These are phyloP conservation scores for Herpetomonas samuelpessoai DNA, from an alignment of 208 protist genomes.

Conservation along the genomic window DNA sequence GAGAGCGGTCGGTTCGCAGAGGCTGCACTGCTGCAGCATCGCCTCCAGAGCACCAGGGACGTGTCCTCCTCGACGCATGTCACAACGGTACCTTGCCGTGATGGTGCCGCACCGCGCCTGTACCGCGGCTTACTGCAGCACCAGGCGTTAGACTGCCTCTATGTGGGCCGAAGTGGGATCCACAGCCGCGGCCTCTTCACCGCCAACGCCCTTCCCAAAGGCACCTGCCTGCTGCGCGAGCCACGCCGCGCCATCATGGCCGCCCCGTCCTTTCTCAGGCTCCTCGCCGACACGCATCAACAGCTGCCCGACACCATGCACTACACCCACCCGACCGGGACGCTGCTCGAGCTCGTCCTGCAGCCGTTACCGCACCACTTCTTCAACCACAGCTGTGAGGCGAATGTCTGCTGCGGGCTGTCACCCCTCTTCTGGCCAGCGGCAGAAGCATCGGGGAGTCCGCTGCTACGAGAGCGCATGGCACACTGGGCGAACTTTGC, in stretches of 20 bases:
- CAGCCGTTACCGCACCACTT: conserved; percentile 68
- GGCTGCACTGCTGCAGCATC: not conserved
- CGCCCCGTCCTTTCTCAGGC: conserved; percentile 31
- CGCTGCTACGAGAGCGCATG: conserved; percentile 24
- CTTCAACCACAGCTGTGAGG: conserved; percentile 73
- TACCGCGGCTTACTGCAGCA: conserved; percentile 29
- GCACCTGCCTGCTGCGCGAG: conserved; percentile 58
- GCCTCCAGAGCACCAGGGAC: not conserved
- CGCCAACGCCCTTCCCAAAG: conserved; percentile 20
- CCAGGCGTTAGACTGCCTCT: conserved; percentile 36
- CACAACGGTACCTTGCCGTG: not conserved
- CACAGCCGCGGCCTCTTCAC: conserved; percentile 73
- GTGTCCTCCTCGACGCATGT: not conserved
- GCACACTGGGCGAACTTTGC: conserved; percentile 44
- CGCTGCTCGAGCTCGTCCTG: conserved; percentile 55
- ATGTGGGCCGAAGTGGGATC: conserved; percentile 60
- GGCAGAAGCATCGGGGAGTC: conserved; percentile 14
- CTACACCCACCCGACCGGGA: conserved; percentile 69
- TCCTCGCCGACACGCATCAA: conserved; percentile 63
- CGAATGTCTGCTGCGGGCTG: conserved; percentile 64
- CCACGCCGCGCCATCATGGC: conserved; percentile 52
- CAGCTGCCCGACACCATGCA: conserved; percentile 69
- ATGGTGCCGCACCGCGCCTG: not conserved
- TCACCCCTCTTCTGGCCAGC: conserved; percentile 60
- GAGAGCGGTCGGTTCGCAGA: not conserved